These are phyloP conservation scores for Chenopodium quinoa DNA, from an alignment of 148 eudicot genomes.

Conservation along the genomic window DNA sequence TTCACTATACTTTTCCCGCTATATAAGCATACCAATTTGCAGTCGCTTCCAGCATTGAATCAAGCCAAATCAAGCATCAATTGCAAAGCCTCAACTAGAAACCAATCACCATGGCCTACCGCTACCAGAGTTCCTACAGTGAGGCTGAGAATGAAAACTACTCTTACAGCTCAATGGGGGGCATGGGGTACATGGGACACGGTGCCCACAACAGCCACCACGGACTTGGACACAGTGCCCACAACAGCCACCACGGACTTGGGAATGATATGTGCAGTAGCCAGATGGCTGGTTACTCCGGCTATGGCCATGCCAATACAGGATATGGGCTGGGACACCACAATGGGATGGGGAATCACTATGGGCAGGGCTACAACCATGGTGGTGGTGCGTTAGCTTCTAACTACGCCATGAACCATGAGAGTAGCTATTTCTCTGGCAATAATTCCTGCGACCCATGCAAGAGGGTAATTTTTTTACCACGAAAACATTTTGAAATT, in stretches of 20 bases:
- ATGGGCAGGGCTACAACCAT: background rate
- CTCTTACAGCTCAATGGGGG: constrained; percentile 26
- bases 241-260: constrained; percentile 18
- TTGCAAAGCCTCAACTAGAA: background rate
- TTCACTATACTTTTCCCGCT: constrained; percentile 12
- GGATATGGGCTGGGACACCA: constrained; percentile 19
- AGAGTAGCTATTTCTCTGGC: constrained; percentile 19
- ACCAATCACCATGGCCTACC: constrained; percentile 16
- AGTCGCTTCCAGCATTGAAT: constrained; percentile 9
- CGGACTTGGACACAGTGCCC: constrained; percentile 24
- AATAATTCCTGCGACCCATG: constrained; percentile 19
- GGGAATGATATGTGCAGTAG: constrained; percentile 8
- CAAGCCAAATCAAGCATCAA: constrained; percentile 5
- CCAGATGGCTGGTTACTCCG: constrained; percentile 30
- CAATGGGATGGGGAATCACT: no score
- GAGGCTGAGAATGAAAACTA: constrained; percentile 27
- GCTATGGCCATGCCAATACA: constrained; percentile 22
- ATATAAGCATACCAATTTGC: constrained; percentile 18
- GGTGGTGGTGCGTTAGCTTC: constrained; percentile 26
- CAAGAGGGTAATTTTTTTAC: constrained; percentile 22
- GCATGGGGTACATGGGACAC: background rate
- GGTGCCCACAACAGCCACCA: constrained; percentile 18
- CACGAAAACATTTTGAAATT: background rate
- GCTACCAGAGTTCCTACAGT: constrained; percentile 25
- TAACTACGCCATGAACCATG: constrained; percentile 7